Evolutionary conservation across 441 rosid genomes (phyloP), one percentile per base, ranked within the genome.

Genomic region (Adansonia grandidieri): DNA sequence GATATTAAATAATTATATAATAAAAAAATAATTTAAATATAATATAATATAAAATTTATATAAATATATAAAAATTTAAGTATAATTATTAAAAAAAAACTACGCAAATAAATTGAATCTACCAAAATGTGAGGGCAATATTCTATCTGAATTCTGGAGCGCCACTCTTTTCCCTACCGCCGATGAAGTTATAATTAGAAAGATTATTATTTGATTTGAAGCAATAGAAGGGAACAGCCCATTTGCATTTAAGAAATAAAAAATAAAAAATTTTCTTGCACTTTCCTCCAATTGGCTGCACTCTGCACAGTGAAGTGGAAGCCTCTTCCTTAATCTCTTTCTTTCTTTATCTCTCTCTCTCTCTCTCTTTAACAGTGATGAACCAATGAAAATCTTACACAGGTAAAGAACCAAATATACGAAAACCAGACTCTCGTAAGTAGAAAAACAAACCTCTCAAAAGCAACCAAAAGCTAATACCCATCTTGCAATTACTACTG

Each of bases 371-470:
- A 40, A 14, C 44, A 24, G 60, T 73, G 65, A 10, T 48, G 42
- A 68, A 68, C 88, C 88, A 86, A 86, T 84, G 80, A 84, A 79
- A 79, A 56, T 69, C 60, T 50, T 22, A 24, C 85, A 71, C 77
- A 50, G 67, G 67, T 10, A 32, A 24, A 57, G 64, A 74, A 65
- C 70, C 73, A 78, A 77, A 77, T 67, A 50, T 61, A 79, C 8
- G 57, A 72, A 72, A 6, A 17, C 19, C 5, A 68, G 69, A 24
- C 74, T n/a, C 22, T 53, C 28, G 7, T 70, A 15, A 66, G 64
- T 61, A 63, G 22, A n/a, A 79, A 63, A 57, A 53, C 1, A 68
- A 51, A 42, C 0, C 45, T 74, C 50, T 8, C 54, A 10, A 47
- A 74, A 68, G 66, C 67, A 76, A 63, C 57, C 67, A 71, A 76